phyloP scores from a whole-genome alignment of 2,329 filamentous ascomycete species.

The Ophiostoma pallidulum region DNA sequence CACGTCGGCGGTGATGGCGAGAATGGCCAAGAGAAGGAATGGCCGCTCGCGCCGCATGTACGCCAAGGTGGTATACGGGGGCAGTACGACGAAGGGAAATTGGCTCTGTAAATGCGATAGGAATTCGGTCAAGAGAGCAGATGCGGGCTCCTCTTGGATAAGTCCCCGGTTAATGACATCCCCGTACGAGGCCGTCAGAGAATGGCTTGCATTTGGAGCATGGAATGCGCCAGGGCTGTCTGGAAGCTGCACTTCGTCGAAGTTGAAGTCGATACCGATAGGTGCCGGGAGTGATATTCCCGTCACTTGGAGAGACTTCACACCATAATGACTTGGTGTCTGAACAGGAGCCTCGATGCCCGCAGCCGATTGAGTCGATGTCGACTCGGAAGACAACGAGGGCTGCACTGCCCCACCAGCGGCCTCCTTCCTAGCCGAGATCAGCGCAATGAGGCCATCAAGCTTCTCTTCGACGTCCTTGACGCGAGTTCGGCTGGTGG shows the following conservation, averaged over 20 bases:
- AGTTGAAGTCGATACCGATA: neutral
- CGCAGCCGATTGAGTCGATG: neutral
- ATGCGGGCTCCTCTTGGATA: conserved; percentile 11
- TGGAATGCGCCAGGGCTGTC: neutral
- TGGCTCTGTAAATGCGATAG: neutral
- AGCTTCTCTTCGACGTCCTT: conserved; percentile 20
- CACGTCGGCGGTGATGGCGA: conserved; percentile 9
- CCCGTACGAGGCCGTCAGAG: neutral
- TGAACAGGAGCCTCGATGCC: neutral
- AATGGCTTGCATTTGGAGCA: neutral
- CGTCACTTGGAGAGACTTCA: neutral
- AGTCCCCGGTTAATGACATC: conserved; percentile 16
- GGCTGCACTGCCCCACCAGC: conserved; percentile 10
- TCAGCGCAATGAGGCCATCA: conserved; percentile 23
- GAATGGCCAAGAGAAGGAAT: conserved; percentile 17
- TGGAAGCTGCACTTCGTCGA: neutral
- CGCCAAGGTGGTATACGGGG: conserved; percentile 8
- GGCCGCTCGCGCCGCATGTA: conserved; percentile 17
- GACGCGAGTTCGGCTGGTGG: conserved; percentile 16
- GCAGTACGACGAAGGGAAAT: conserved; percentile 17
- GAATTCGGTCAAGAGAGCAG: conserved; percentile 9
- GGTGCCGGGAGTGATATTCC: neutral
- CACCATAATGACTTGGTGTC: neutral
- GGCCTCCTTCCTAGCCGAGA: conserved; percentile 19
- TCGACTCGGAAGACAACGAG: conserved; percentile 16